Base-by-base conservation (phyloP, 2,329 filamentous ascomycete genomes). In the Hypoxylon sp. region DNA sequence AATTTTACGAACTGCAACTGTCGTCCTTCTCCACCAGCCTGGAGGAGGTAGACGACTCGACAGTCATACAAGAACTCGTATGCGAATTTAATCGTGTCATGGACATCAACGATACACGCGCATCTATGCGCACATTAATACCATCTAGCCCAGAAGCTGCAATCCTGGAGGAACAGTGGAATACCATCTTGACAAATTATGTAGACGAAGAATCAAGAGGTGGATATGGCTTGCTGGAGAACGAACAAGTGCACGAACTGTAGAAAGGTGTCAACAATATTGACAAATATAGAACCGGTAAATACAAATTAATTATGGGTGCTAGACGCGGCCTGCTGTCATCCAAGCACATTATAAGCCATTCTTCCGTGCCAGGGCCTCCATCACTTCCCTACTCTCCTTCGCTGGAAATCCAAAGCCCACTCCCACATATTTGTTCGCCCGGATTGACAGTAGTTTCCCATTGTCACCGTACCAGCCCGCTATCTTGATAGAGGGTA, bases 291-390 rank as follows among this genome's bases (percentile, higher is more conserved):
- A 59, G 48, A 53, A 53, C 24, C 28, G 47, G 53, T 59, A 68
- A 61, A 63, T 67, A 70, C 52, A 62, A 44, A 58, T 68, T 60
- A 59, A 70, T 71, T 72, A 68, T 59, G 52, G 64, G 56, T 69
- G 65, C 64, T 53, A 64, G 68, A 67, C 62, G 58, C 63, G 62
- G 62, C 68, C 68, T 61, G 70, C 68, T 63, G 62, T 64, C 65
- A 65, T 68, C 68, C 39, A 67, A 66, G 62, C 68, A 67, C 62
- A 61, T 62, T 59, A 59, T 39, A 59, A 54, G 20, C 43, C 49
- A 49, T 46, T 39, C 30, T 48, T 26, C 44, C 41, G 13, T 20
- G 28, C 59, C 50, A 56, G 44, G 11, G 15, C 20, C 6, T 2
- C 49, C 41, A 30, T 39, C n/a, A 26, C 22, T 37, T 15, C 32